Evolutionary conservation across 75 land plant species (phyloP).

Genomic region (Ceratopteris richardii): DNA sequence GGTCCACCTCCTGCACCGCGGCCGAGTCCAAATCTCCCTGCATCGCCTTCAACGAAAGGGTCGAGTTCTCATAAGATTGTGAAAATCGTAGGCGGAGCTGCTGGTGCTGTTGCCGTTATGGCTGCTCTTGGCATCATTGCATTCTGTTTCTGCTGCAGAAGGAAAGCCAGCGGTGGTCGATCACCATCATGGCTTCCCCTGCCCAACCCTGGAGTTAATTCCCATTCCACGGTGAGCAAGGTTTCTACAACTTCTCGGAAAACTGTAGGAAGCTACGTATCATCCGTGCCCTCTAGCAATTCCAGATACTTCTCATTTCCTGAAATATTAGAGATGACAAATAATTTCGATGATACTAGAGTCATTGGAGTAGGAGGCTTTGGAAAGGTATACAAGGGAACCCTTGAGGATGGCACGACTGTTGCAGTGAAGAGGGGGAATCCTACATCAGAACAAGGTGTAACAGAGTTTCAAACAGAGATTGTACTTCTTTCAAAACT

Average conservation of each 20-base stretch:
- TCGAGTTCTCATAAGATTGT: conserved; percentile 22
- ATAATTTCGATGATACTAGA: conserved; percentile 57
- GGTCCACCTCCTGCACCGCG: conserved; percentile 37
- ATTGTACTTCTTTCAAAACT: conserved; percentile 80
- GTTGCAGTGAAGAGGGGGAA: conserved; percentile 92
- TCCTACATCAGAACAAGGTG: conserved; percentile 77
- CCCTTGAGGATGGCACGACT: conserved; percentile 56
- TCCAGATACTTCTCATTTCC: conserved; percentile 54
- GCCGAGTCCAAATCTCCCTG: background rate
- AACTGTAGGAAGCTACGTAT: conserved; percentile 59
- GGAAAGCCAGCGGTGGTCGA: background rate
- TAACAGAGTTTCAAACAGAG: conserved; percentile 82
- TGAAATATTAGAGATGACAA: conserved; percentile 70
- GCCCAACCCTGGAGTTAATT: conserved; percentile 12
- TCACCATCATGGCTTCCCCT: conserved; percentile 24
- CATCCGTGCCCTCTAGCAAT: conserved; percentile 21
- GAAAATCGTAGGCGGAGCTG: conserved; percentile 19
- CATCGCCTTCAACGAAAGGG: background rate
- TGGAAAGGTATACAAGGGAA: conserved; percentile 82
- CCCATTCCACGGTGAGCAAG: conserved; percentile 25
- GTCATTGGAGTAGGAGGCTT: conserved; percentile 93
- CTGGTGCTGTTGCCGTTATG: conserved; percentile 12
- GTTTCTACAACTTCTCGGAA: conserved; percentile 44
- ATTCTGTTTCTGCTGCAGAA: background rate
- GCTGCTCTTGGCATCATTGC: background rate